phyloP scores from a whole-genome alignment of 2,329 filamentous ascomycete genomes.

The Fusarium euwallaceae region DNA sequence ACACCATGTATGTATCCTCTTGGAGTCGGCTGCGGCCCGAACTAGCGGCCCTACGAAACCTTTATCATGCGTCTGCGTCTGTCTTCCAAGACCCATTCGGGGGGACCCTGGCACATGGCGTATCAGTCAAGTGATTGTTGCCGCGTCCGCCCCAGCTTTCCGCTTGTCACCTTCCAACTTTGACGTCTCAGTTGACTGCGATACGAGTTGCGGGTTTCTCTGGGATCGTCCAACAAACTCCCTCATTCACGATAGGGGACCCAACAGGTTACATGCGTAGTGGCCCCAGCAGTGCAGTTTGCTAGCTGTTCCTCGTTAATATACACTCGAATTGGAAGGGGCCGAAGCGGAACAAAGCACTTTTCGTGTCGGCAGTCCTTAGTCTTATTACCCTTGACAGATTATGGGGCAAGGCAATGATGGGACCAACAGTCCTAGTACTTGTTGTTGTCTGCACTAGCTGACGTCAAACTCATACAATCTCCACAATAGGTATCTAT shows the following conservation, averaged over 20 bases:
- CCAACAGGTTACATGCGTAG: conserved; percentile 45
- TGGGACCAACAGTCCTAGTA: conserved; percentile 15
- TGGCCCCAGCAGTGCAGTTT: conserved; percentile 26
- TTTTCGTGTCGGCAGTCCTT: conserved; percentile 15
- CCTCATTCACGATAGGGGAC: conserved; percentile 17
- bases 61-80: conserved; percentile 32
- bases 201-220: conserved; percentile 38
- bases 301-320: conserved; percentile 1
- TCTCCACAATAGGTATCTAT: conserved; percentile 9
- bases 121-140: conserved; percentile 50
- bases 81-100: conserved; percentile 32
- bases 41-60: conserved; percentile 28
- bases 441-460: conserved; percentile 3
- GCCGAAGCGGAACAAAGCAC: conserved; percentile 20
- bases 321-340: conserved; percentile 31
- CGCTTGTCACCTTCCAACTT: conserved; percentile 37
- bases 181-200: conserved; percentile 17
- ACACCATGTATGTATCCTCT: conserved; percentile 11
- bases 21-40: conserved; percentile 26
- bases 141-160: conserved; percentile 27
- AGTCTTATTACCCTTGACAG: conserved; percentile 17
- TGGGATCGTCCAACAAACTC: conserved; percentile 31
- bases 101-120: conserved; percentile 45
- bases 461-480: conserved; percentile 14
- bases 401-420: conserved; percentile 25